Evolutionary conservation across 805 yeast genomes (phyloP).

Genomic region (Candida silvatica): DNA sequence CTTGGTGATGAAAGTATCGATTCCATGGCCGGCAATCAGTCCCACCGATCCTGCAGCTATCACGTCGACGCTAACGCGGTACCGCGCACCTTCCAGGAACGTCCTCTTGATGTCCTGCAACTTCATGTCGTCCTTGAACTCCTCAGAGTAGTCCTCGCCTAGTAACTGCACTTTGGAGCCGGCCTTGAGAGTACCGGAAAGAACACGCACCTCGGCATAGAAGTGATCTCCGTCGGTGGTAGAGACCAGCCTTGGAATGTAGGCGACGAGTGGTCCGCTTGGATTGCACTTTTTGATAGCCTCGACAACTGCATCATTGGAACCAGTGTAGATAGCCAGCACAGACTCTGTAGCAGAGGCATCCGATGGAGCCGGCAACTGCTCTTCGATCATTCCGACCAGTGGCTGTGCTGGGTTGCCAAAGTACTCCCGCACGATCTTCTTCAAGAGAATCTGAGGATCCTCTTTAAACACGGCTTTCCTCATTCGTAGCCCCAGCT

Average conservation of each 20-base stretch:
- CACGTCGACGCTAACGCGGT: conserved; percentile 40
- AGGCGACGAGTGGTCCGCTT: conserved; percentile 39
- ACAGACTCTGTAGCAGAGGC: conserved; percentile 20
- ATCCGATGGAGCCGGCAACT: conserved; percentile 29
- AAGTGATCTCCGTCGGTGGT: conserved; percentile 42
- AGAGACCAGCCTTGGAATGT: conserved; percentile 50
- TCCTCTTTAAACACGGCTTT: conserved; percentile 39
- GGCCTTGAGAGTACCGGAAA: conserved; percentile 46
- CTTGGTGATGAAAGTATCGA: conserved; percentile 47
- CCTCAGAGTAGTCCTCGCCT: conserved; percentile 44
- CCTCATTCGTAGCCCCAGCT: conserved; percentile 37
- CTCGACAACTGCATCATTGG: conserved; percentile 7
- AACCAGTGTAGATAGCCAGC: conserved; percentile 21
- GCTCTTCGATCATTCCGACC: conserved; percentile 35
- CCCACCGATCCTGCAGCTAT: conserved; percentile 64
- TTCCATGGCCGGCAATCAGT: conserved; percentile 46
- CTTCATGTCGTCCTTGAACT: conserved; percentile 43
- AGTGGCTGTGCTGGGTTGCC: conserved; percentile 39
- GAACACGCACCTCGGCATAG: conserved; percentile 52
- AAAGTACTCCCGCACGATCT: conserved; percentile 48
- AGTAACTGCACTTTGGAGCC: conserved; percentile 44
- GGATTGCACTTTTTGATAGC: conserved; percentile 25
- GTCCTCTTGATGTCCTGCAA: conserved; percentile 32
- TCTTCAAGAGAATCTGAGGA: conserved; percentile 47
- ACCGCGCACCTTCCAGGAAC: conserved; percentile 62